Evolutionary conservation across 805 yeast species (phyloP), one percentile per base, ranked within the genome.

Genomic region (Schwanniomyces sp.): DNA sequence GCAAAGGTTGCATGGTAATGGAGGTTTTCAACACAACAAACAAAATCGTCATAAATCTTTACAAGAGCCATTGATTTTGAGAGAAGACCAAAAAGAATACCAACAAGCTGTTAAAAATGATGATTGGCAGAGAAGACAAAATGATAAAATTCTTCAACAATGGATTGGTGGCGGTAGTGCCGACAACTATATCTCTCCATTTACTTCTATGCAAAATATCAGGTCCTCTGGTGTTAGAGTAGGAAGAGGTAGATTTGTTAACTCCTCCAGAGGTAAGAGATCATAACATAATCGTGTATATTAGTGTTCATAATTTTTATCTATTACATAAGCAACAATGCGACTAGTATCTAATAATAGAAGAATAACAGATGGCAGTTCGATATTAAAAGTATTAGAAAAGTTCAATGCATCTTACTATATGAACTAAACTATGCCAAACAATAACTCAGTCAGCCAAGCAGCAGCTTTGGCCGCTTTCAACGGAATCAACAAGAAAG

Each of bases 91-190:
- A 72, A 88, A 87, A 59, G 99, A 94, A 67, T 94, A 94, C 66
- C 81, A 82, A 54, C 84, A 86, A 64, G 96, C 96, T 1, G 63
- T 92, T 50, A 91, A 91, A 63, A 85, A 88, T 58, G 95, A 91
- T 46, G 84, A 85, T 39, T 90, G 97, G 95, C 86, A 84, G 56
- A 80, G 88, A 59, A 79, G 88, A 58, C 87, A 88, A 58, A 89
- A 88, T 58, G 97, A 91, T 59, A 91, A 91, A 64, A 74, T 87
- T 48, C 71, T 91, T 52, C 84, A 86, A 55, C 90, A 89, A 58
- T 94, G 95, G 86, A 84, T 91, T 43, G 97, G 97, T 14, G 96
- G 96, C n/a, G 94, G 94, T 5, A 83, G 91, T 45, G 91, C 97
- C 45, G 88, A 86, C 67, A 87, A 87, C 57, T 83, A 84, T 55